Evolutionary conservation across 495 filamentous ascomycete species (phyloP).

Genomic region (Xylaria castorea): DNA sequence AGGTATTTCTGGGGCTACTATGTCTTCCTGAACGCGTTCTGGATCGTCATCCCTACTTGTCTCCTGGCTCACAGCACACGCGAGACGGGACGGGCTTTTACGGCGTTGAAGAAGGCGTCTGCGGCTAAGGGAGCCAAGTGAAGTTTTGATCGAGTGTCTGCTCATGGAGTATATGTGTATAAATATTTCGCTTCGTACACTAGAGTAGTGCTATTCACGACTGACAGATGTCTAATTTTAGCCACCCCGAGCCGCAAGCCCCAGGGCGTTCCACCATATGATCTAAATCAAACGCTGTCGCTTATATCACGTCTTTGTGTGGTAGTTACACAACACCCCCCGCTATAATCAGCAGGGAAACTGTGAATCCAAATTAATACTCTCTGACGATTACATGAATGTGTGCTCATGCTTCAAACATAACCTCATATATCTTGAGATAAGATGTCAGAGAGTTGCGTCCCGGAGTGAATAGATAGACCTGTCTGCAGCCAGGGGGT

Average conservation of each 20-base stretch:
- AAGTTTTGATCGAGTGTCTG: not conserved
- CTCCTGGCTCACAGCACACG: constrained; percentile 15
- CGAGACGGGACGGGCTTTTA: constrained; percentile 21
- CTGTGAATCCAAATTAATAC: not conserved
- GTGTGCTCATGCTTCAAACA: not conserved
- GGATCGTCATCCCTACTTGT: constrained; percentile 59
- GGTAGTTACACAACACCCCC: not conserved
- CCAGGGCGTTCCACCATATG: not conserved
- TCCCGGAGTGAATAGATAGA: too few species aligned
- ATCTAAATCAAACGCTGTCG: not conserved
- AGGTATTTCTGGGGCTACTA: constrained; percentile 66
- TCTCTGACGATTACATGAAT: not conserved
- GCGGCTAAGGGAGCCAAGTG: not conserved
- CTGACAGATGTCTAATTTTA: not conserved
- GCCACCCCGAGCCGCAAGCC: not conserved
- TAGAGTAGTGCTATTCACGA: not conserved
- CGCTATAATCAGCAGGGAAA: not conserved
- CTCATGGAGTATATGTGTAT: not conserved
- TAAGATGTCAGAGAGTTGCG: too few species aligned
- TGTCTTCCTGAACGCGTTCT: constrained; percentile 62
- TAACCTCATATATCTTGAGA: not conserved
- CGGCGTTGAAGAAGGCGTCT: constrained; percentile 19
- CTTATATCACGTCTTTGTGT: not conserved
- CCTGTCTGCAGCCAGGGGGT: too few species aligned
- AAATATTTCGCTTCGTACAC: not conserved